Conservation (phyloP, 805 yeast genomes). For the Suhomyces tanzawaensis region DNA sequence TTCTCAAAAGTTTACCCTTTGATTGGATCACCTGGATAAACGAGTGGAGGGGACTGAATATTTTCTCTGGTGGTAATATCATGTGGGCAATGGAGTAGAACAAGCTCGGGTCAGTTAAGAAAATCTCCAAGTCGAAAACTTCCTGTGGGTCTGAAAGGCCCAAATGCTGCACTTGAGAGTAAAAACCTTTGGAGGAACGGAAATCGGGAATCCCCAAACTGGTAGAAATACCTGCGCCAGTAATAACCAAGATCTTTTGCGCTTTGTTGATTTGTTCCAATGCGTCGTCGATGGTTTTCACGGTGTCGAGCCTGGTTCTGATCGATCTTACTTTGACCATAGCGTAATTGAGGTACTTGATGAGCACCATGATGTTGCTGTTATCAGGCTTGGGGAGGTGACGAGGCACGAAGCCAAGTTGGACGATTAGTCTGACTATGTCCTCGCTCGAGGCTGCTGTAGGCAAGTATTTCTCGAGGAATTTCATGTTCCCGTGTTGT, state of each 20-base stretch:
- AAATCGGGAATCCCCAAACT: constrained; percentile 46
- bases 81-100: constrained; percentile 44
- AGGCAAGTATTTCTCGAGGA: constrained; percentile 62
- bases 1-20: constrained; percentile 37
- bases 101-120: constrained; percentile 36
- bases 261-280: constrained; percentile 53
- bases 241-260: constrained; percentile 37
- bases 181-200: constrained; percentile 59
- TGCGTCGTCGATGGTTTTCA: constrained; percentile 59
- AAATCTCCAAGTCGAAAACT: constrained; percentile 40
- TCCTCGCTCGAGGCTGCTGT: constrained; percentile 57
- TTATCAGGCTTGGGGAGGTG: constrained; percentile 37
- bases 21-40: constrained; percentile 57
- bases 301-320: constrained; percentile 52
- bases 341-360: constrained; percentile 58
- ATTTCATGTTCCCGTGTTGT: constrained; percentile 55
- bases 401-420: constrained; percentile 59
- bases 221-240: constrained; percentile 48
- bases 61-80: constrained; percentile 40
- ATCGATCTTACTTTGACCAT: constrained; percentile 59
- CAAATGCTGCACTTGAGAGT: constrained; percentile 47
- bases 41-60: constrained; percentile 57
- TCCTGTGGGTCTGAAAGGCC: constrained; percentile 45
- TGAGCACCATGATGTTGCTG: constrained; percentile 43
- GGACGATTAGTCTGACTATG: constrained; percentile 52